Base-by-base conservation (phyloP, 805 yeast species). In the Saccharomycopsis vini region DNA sequence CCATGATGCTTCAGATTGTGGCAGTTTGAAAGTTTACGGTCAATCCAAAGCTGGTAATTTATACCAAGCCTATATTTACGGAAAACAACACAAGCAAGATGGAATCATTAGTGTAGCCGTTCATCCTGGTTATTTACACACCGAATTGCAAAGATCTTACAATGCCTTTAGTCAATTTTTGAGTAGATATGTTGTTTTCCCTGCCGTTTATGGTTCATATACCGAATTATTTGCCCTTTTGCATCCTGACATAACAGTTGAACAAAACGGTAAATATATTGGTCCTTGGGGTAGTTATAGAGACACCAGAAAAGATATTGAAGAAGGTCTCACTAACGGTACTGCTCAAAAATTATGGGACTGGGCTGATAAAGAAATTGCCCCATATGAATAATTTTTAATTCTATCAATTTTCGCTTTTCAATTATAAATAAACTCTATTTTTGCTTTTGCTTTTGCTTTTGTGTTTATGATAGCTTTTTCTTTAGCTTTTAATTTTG, bases 1-100 rank as follows among this genome's bases (percentile, higher is more conserved):
- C 4, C 57, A 49, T 39, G 50, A 52, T 42, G 55, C 16, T 6
- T 13, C 7, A 13, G 35, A 46, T 35, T 30, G 42, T n/a, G 26
- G 24, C 2, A 24, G 49, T 16, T 55, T 60, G 46, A 56, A 61
- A 20, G 24, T 37, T 10, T 66, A 66, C 44, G 69, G 66, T 5
- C 69, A 64, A 46, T 60, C 67, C n/a, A 67, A 67, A 46, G 67
- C 69, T 3, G 58, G 58, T 22, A 57, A 56, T 33, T 54, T 61
- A 15, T 47, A 57, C 5, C 65, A 61, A 48, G 64, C 69, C 3
- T 56, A 57, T 18, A 58, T 59, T 3, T 67, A 68, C 65, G 54
- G 61, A 5, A 44, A 50, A 3, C 55, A 54, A 38, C 54, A 63
- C 23, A 52, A 52, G n/a, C 47, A 52, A n/a, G 54, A 55, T 4